These are phyloP conservation scores for Blastocystis sp. DNA, from an alignment of 352 stramenopile genomes.

Conservation along the genomic window DNA sequence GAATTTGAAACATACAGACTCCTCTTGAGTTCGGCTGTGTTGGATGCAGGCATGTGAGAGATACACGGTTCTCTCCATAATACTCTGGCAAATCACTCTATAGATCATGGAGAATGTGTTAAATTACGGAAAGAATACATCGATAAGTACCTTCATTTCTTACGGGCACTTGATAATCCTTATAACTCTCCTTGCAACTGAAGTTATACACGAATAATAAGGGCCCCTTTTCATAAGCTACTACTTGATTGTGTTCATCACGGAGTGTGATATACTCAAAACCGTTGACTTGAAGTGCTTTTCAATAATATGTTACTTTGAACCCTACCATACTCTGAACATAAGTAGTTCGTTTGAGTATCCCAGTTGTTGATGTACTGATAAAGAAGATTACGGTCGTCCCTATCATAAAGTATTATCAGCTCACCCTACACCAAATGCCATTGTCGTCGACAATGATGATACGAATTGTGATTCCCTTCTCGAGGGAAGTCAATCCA, in stretches of 20 bases:
- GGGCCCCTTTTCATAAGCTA: slow-evolving; percentile 68
- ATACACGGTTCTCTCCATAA: slow-evolving; percentile 55
- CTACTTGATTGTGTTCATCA: slow-evolving; percentile 67
- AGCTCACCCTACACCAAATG: slow-evolving; percentile 7
- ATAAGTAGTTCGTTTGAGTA: slow-evolving; percentile 59
- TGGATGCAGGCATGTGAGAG: background rate
- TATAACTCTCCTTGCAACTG: slow-evolving; percentile 49
- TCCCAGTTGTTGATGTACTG: slow-evolving; percentile 68
- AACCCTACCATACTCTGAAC: slow-evolving; percentile 25
- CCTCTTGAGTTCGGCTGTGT: background rate
- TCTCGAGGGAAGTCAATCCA: slow-evolving; percentile 71
- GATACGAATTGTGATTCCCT: slow-evolving; percentile 68
- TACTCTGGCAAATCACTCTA: slow-evolving; percentile 58
- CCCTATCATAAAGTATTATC: background rate
- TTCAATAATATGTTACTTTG: background rate
- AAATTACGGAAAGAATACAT: slow-evolving; percentile 55
- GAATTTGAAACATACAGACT: slow-evolving; percentile 27
- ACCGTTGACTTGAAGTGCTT: slow-evolving; percentile 1
- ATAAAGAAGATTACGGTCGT: slow-evolving; percentile 68
- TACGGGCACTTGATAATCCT: slow-evolving; percentile 68
- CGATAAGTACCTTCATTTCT: slow-evolving; percentile 31
- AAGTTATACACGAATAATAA: slow-evolving; percentile 71
- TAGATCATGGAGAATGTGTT: background rate
- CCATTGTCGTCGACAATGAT: slow-evolving; percentile 70
- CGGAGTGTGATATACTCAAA: slow-evolving; percentile 68